Conservation (phyloP, 768 basidiomycete species). For the Trametes punicea region DNA sequence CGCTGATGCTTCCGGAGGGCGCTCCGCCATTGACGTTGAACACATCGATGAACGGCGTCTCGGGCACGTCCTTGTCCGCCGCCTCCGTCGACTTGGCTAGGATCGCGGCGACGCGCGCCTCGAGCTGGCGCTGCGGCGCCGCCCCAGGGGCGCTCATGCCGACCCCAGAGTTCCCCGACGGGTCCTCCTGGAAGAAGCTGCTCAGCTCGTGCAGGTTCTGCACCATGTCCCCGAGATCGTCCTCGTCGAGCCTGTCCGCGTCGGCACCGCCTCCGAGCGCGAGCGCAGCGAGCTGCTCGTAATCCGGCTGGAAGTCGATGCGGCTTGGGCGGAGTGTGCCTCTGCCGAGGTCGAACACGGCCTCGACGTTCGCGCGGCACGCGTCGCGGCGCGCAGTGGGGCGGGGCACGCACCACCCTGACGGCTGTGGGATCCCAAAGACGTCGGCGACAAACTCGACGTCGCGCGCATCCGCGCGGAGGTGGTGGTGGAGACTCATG, state of each 20-base stretch:
- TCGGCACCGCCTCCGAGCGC: background rate
- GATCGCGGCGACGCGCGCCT: constrained; percentile 79
- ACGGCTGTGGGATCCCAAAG: constrained; percentile 78
- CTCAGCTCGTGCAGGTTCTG: constrained; percentile 75
- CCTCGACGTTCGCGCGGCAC: constrained; percentile 76
- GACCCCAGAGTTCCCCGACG: background rate
- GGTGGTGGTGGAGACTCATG: constrained; percentile 79
- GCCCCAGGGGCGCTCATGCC: background rate
- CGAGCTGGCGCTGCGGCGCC: constrained; percentile 40
- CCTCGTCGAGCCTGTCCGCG: constrained; percentile 33
- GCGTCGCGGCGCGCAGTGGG: constrained; percentile 54
- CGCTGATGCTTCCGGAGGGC: background rate
- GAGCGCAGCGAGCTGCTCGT: constrained; percentile 36
- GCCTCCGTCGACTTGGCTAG: constrained; percentile 73
- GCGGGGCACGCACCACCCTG: constrained; percentile 85
- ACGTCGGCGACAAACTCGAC: constrained; percentile 62
- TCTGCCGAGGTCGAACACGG: constrained; percentile 81
- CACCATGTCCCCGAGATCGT: constrained; percentile 75
- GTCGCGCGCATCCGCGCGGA: constrained; percentile 39
- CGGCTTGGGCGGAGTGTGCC: constrained; percentile 70
- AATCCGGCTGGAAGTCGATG: constrained; percentile 68
- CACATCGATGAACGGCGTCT: constrained; percentile 77
- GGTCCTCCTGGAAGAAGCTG: constrained; percentile 62
- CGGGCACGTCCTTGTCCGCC: constrained; percentile 50
- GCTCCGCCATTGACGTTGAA: constrained; percentile 51